phyloP scores from a whole-genome alignment of 2,329 filamentous ascomycete species.

The Aureobasidium sp. region DNA sequence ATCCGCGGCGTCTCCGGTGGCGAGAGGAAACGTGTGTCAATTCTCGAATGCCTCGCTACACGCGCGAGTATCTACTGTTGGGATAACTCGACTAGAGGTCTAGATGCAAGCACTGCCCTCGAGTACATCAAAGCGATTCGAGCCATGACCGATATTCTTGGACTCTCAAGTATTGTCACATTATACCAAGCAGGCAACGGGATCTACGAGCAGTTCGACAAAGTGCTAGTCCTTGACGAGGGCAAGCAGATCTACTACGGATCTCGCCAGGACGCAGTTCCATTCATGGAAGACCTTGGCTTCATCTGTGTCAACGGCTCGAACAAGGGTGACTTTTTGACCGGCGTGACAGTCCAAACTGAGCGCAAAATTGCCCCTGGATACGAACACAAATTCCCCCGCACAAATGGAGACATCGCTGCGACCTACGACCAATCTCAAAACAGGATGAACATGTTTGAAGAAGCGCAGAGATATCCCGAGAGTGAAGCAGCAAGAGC shows the following conservation, averaged over 20 bases:
- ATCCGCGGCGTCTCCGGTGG: conserved; percentile 61
- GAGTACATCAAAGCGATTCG: conserved; percentile 43
- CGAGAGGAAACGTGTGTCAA: conserved; percentile 43
- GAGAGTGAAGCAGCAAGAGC: neutral
- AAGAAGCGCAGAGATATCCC: conserved; percentile 31
- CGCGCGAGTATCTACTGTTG: conserved; percentile 33
- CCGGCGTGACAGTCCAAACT: conserved; percentile 52
- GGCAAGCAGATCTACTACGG: conserved; percentile 74
- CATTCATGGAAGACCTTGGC: conserved; percentile 70
- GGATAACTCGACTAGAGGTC: conserved; percentile 43
- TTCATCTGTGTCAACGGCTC: conserved; percentile 68
- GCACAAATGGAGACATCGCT: conserved; percentile 46
- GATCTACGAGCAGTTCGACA: conserved; percentile 59
- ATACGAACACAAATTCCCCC: conserved; percentile 40
- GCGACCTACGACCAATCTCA: conserved; percentile 26
- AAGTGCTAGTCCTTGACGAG: conserved; percentile 72
- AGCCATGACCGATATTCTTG: conserved; percentile 71
- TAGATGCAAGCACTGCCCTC: conserved; percentile 45
- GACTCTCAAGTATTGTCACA: conserved; percentile 76
- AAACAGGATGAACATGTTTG: conserved; percentile 35
- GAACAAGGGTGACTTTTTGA: conserved; percentile 75
- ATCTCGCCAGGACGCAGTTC: conserved; percentile 56
- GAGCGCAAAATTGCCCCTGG: conserved; percentile 41
- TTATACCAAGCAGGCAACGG: conserved; percentile 81
- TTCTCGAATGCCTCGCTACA: conserved; percentile 44